Base-by-base conservation (phyloP, 208 protist species). In the Acanthamoeba lenticulata region DNA sequence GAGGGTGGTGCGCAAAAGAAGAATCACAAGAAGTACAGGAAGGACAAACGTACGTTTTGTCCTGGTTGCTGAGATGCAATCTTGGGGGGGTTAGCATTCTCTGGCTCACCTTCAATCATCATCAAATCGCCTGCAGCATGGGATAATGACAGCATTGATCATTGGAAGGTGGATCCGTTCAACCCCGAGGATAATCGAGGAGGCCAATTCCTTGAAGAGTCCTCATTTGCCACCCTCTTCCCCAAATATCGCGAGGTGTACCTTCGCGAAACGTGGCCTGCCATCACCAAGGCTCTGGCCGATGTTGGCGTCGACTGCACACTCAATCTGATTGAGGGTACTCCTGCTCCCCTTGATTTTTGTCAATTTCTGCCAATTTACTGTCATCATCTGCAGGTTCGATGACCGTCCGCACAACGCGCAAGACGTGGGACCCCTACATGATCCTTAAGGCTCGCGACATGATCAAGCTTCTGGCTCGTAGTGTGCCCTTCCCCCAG, bases 341-440 rank as follows among this genome's bases (percentile, higher is more conserved):
- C 42, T 5, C 9, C 15, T 11, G 24, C 44, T 67, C 34, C 42
- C 60, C 40, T 92, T 90, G 7, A 90, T 42, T 38, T 44, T 9
- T 83, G 13, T 47, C 13, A 24, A 19, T 72, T 21, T 40, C 1
- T 40, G 9, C n/a, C n/a, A 1, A 34, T 91, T 34, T 19, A 27
- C 74, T 85, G 6, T 29, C 44, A 83, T 11, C 29, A 92, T 17
- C 98, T 90, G 97, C 98, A 96, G 98, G 99, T 95, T 99, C 97
- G 92, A 99, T 99, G 98, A 99, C 98, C 24, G 99, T 99, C 0
- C 97, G 95, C 24, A 99, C 99, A 0, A 99, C 99, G 0, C 96
- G 98, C 17, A 99, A 99, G 94, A 99, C 99, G 11, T 99, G 97
- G 97, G 99, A 99, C 96, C 99, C 99, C 27, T 99, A 98, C 96